A percentile compares a stretch with the other conserved stretches of the same genome.
Conservation (phyloP, 768 basidiomycete genomes). For the Fomitopsis serialis region DNA sequence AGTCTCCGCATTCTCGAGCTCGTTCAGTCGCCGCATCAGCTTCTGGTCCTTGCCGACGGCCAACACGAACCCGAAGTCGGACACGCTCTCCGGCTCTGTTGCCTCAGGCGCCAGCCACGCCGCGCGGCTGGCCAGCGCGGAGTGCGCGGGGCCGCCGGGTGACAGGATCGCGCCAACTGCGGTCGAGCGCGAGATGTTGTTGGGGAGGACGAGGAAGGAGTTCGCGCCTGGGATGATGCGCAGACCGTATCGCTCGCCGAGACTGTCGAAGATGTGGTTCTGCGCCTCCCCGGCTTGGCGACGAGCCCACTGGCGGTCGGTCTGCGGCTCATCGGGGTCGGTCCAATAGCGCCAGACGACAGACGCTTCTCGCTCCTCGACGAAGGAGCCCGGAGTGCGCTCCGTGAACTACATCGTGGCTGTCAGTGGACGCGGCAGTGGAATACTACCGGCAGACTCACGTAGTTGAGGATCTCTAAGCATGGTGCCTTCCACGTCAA, state of each 20-base stretch:
- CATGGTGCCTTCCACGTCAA: conserved; percentile 78
- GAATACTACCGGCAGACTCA: conserved; percentile 34
- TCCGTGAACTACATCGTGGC: conserved; percentile 65
- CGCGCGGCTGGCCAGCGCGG: conserved; percentile 30
- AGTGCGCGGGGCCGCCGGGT: conserved; percentile 47
- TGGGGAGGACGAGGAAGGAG: conserved; percentile 78
- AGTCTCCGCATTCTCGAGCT: conserved; percentile 68
- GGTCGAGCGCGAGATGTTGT: conserved; percentile 78
- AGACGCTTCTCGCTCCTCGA: conserved; percentile 79
- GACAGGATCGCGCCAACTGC: conserved; percentile 78
- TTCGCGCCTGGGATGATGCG: conserved; percentile 79
- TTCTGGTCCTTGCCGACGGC: conserved; percentile 76
- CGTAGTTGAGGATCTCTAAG: conserved; percentile 80
- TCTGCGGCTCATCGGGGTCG: conserved; percentile 24
- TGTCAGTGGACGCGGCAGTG: background rate
- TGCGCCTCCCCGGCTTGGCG: conserved; percentile 88
- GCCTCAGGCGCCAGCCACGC: conserved; percentile 37
- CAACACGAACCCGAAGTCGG: conserved; percentile 53
- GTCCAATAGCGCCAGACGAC: conserved; percentile 87
- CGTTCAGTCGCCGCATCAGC: conserved; percentile 67
- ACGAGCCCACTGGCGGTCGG: conserved; percentile 76
- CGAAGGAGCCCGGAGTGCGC: conserved; percentile 80
- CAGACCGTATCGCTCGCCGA: conserved; percentile 78
- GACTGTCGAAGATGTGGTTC: conserved; percentile 86
- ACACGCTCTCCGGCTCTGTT: conserved; percentile 28